Conservation (phyloP, 192 early-diverging fungal species). For the Coemansia sp. region DNA sequence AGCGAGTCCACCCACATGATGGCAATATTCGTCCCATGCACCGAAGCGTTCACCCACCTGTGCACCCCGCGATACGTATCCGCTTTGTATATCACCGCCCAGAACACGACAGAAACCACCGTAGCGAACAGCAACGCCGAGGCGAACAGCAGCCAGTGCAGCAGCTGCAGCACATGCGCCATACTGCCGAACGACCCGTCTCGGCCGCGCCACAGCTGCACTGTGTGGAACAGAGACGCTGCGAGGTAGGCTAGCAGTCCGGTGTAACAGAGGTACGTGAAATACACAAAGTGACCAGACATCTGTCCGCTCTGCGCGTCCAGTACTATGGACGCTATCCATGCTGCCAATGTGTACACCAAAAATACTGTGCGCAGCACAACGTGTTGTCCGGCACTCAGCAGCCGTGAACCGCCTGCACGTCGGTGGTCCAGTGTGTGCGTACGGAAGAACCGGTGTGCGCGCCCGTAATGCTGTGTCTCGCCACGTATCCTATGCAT, state of each 20-base stretch:
- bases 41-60: slow-evolving; percentile 33
- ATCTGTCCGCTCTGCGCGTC: slow-evolving; percentile 19
- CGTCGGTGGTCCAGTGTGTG: slow-evolving; percentile 32
- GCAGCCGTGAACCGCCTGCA: slow-evolving; percentile 19
- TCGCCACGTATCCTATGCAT: neutral
- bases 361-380: slow-evolving; percentile 19
- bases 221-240: slow-evolving; percentile 22
- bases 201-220: slow-evolving; percentile 7
- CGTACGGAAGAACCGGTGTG: slow-evolving; percentile 18
- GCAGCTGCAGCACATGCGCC: slow-evolving; percentile 28
- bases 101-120: slow-evolving; percentile 33
- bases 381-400: slow-evolving; percentile 9
- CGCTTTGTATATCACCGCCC: slow-evolving; percentile 31
- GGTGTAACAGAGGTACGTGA: slow-evolving; percentile 46
- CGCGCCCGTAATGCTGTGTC: neutral
- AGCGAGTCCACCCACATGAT: slow-evolving; percentile 25
- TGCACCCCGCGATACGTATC: slow-evolving; percentile 1
- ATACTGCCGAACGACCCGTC: slow-evolving; percentile 14
- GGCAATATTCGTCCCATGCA: slow-evolving; percentile 29
- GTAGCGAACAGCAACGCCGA: slow-evolving; percentile 32
- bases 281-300: slow-evolving; percentile 34
- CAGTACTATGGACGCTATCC: slow-evolving; percentile 24
- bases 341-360: slow-evolving; percentile 29
- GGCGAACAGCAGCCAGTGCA: slow-evolving; percentile 49
- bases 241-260: slow-evolving; percentile 32